These are phyloP conservation scores for Colletotrichum viniferum DNA, from an alignment of 2,329 filamentous ascomycete species.

Conservation along the genomic window DNA sequence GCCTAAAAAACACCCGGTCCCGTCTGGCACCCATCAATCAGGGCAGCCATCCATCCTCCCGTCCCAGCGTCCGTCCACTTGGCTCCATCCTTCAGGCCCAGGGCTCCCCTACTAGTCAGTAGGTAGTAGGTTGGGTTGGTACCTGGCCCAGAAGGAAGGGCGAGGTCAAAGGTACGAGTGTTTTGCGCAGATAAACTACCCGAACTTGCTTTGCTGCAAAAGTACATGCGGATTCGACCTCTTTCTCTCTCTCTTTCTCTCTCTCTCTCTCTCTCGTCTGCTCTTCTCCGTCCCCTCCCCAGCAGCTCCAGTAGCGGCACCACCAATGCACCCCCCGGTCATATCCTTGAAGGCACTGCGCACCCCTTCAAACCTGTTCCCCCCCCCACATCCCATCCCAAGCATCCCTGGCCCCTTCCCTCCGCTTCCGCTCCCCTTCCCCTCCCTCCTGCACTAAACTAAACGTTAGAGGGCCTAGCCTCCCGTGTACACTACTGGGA, in stretches of 20 bases:
- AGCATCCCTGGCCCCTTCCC: neutral
- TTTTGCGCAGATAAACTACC: neutral
- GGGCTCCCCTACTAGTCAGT: neutral
- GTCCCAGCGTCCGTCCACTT: neutral
- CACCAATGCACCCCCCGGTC: slow-evolving; percentile 1
- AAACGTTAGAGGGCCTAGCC: neutral
- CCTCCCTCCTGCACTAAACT: neutral
- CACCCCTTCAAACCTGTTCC: neutral
- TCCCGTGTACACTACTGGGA: neutral
- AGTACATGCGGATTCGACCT: neutral
- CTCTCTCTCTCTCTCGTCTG: neutral
- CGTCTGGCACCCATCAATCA: slow-evolving; percentile 1
- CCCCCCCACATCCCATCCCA: neutral
- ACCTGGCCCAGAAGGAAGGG: neutral
- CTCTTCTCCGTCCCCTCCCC: neutral
- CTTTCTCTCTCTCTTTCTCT: neutral
- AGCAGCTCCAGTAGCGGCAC: neutral
- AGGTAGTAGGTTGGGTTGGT: neutral
- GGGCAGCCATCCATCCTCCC: slow-evolving; percentile 6
- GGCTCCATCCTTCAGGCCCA: slow-evolving; percentile 4
- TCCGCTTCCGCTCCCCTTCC: neutral
- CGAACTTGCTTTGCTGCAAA: neutral
- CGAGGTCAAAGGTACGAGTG: neutral
- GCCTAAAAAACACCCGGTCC: neutral
- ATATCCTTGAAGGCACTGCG: neutral